A percentile compares a stretch with the other conserved stretches of the same genome.
These are phyloP conservation scores for Crithidia mellificae DNA, from an alignment of 208 protist genomes.

Conservation along the genomic window DNA sequence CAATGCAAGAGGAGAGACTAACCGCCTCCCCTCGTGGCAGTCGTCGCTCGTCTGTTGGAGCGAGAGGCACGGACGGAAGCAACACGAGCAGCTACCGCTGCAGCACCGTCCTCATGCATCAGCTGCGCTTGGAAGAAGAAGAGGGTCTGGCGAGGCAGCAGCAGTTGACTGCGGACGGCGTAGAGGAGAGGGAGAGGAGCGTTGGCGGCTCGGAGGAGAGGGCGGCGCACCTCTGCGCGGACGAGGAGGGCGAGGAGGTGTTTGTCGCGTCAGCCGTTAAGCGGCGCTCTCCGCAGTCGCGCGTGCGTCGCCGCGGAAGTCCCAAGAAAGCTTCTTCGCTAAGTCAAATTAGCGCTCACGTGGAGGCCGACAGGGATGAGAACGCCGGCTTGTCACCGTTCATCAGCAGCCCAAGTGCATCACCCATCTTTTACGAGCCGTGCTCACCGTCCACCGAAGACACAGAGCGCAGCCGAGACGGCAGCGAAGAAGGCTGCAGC, in stretches of 20 bases:
- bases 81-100: conserved; percentile 22
- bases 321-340: neutral
- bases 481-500: conserved; percentile 1
- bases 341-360: neutral
- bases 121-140: conserved; percentile 19
- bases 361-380: neutral
- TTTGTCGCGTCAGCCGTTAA: conserved; percentile 21
- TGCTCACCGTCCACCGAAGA: conserved; percentile 35
- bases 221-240: neutral
- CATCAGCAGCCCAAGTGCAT: conserved; percentile 67
- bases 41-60: conserved; percentile 3
- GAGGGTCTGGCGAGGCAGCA: neutral
- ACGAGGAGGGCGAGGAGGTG: conserved; percentile 27
- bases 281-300: conserved; percentile 7
- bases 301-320: conserved; percentile 10
- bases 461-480: neutral
- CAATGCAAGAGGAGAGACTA: conserved; percentile 7
- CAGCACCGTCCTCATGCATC: conserved; percentile 31
- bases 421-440: conserved; percentile 62
- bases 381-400: conserved; percentile 40
- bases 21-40: conserved; percentile 12
- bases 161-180: neutral
- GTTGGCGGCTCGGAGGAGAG: neutral
- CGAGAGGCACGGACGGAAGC: neutral
- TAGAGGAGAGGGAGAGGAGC: neutral